Conservation (phyloP, 805 yeast genomes). For the Candida loeiensis region DNA sequence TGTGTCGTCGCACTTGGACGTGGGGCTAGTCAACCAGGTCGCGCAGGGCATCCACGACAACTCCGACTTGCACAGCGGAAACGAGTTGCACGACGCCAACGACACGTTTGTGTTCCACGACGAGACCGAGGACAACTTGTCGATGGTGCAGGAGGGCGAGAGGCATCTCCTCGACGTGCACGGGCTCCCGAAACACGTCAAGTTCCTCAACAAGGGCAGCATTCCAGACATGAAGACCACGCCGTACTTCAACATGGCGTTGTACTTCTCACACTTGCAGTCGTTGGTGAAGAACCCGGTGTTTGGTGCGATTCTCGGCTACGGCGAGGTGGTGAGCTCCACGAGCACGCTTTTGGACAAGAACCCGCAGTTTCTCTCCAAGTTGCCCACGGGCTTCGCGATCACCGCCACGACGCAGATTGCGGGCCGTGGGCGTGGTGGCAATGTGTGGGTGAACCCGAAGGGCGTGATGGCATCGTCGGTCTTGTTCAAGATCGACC, state of each 20-base stretch:
- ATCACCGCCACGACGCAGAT: conserved; percentile 79
- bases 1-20: conserved; percentile 41
- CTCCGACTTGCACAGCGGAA: conserved; percentile 28
- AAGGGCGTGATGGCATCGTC: conserved; percentile 86
- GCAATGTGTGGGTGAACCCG: conserved; percentile 94
- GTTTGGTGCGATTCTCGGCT: conserved; percentile 63
- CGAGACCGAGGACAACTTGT: conserved; percentile 28
- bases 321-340: conserved; percentile 88
- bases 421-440: conserved; percentile 92
- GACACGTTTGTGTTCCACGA: conserved; percentile 55
- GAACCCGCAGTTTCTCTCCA: conserved; percentile 55
- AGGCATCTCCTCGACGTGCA: conserved; percentile 47
- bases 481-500: conserved; percentile 51
- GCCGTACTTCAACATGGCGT: conserved; percentile 66
- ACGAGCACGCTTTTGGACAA: conserved; percentile 76
- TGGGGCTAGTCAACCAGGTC: conserved; percentile 30
- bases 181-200: conserved; percentile 51
- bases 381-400: conserved; percentile 67
- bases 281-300: conserved; percentile 12
- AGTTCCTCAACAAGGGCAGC: conserved; percentile 38
- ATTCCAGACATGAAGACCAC: conserved; percentile 54
- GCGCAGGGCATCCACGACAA: conserved; percentile 38
- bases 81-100: conserved; percentile 45
- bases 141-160: conserved; percentile 15
- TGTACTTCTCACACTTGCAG: conserved; percentile 48